Percentiles rank a stretch among this genome's conserved stretches.
Evolutionary conservation across 495 filamentous ascomycete genomes (phyloP).

Genomic region (Wilcoxina mikolae): DNA sequence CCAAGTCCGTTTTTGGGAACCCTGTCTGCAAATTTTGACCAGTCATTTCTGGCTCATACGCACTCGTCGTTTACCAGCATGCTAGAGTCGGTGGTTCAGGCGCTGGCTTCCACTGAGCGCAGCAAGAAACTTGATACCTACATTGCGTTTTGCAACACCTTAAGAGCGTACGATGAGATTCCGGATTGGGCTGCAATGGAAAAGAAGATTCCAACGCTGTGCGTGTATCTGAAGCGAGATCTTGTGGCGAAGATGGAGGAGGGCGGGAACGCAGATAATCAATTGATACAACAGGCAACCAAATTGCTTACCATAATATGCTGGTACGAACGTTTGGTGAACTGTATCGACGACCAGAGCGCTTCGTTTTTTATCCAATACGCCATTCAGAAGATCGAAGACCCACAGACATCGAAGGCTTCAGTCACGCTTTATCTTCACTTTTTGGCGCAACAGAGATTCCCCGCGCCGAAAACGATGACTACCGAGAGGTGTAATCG

Average conservation of each 20-base stretch:
- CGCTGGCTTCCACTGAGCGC: conserved; percentile 55
- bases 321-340: conserved; percentile 48
- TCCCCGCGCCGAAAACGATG: conserved; percentile 51
- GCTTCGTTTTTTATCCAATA: conserved; percentile 64
- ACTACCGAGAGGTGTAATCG: conserved; percentile 49
- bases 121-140: conserved; percentile 73
- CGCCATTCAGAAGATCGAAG: conserved; percentile 51
- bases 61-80: conserved; percentile 47
- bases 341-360: conserved; percentile 57
- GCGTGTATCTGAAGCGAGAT: conserved; percentile 68
- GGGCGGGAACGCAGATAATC: conserved; percentile 41
- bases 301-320: conserved; percentile 60
- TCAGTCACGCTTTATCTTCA: conserved; percentile 63
- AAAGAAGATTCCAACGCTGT: conserved; percentile 58
- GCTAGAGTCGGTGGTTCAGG: conserved; percentile 67
- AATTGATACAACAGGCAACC: conserved; percentile 58
- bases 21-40: background rate
- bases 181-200: conserved; percentile 54
- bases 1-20: conserved; percentile 11
- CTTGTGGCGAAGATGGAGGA: conserved; percentile 39
- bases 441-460: conserved; percentile 61
- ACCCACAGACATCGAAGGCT: conserved; percentile 54
- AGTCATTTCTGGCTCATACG: conserved; percentile 22
- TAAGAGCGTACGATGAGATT: conserved; percentile 63
- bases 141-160: conserved; percentile 53